Evolutionary conservation across 176 grass and related monocot species (phyloP), one percentile per base, ranked within the genome.

Genomic region (Eremochloa ophiuroides): DNA sequence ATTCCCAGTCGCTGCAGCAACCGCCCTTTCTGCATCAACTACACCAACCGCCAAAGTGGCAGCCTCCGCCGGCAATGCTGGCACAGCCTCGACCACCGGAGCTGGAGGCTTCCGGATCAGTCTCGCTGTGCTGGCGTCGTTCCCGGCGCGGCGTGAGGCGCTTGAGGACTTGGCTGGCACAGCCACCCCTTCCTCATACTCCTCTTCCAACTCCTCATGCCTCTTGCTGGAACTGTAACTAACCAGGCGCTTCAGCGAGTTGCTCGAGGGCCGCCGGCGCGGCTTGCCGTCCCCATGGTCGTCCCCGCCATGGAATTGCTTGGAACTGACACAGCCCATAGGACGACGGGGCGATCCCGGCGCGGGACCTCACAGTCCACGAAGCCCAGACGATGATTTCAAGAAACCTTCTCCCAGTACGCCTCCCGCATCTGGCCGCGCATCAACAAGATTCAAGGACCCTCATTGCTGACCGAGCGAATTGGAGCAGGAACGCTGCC

Each of bases 281-380:
- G 78, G 93, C 70, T 86, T 91, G 60, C 78, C 78, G 76, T 91
- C 85, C 7, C 85, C 62, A 14, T 64, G 37, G 18, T 88, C 86
- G 6, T 87, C 84, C 73, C 86, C 85, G 18, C 89, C 90, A 18
- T 62, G 84, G 85, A 91, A 89, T 85, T 90, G 88, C 81, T 99
- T 99, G 3, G 97, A 93, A 83, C 86, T 90, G 74, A 91, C 82
- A 59, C 97, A 99, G 70, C 97, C 97, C 97, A 99, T 99, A 56
- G 84, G 75, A 28, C 25, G 76, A 91, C 84, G 27, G 83, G 77
- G 67, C 74, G 78, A 85, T 82, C 79, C 64, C 62, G 12, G 71
- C 71, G 29, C 47, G 87, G 50, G 48, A 77, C 76, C 56, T 66
- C 77, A 77, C 69, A n/a, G n/a, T 61, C 58, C 83, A 65, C 48